Evolutionary conservation across 2,329 filamentous ascomycete species (phyloP), one percentile per base, ranked within the genome.

Genomic region (Neurospora sp.): DNA sequence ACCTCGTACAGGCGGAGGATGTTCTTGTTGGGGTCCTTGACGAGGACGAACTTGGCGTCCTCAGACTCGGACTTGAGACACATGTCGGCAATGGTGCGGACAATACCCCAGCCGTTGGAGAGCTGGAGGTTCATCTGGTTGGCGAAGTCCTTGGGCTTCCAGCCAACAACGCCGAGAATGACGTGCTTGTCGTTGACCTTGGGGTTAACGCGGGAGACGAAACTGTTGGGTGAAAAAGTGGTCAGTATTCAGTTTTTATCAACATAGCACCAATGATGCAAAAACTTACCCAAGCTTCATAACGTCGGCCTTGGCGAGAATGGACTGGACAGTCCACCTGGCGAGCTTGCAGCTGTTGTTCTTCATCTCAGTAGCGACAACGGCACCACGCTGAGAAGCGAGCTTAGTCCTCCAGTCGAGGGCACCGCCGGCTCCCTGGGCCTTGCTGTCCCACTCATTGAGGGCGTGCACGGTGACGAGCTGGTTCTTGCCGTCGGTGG

Each of bases 331-430:
- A 39, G 96, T 97, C 96, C 96, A 99, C 80, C 96, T 87, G 71
- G 96, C 96, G 73, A 99, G 90, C 86, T 99, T 99, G 91, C 93
- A 97, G 79, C 90, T 93, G 88, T 99, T 99, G 89, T 99, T 99
- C 92, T 99, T 99, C 96, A 99, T 99, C 85, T 99, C 96, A 13
- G 96, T 99, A 23, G 96, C 96, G 36, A 99, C 92, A 62, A 99
- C 95, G 70, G 96, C 96, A 89, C 96, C 96, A 78, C 96, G 91
- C 85, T 97, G 94, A 76, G 90, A 93, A 74, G 92, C 91, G 72
- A 99, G 88, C 88, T 99, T 99, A 75, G 90, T 91, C 80, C 96
- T 89, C 96, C 96, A 99, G 87, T 99, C 96, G 68, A 99, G 87
- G 69, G 96, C 96, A 74, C 95, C 93, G 75, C 96, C 96, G 75